These are phyloP conservation scores for Torulaspora globosa DNA, from an alignment of 1,139 yeast species.

Conservation along the genomic window DNA sequence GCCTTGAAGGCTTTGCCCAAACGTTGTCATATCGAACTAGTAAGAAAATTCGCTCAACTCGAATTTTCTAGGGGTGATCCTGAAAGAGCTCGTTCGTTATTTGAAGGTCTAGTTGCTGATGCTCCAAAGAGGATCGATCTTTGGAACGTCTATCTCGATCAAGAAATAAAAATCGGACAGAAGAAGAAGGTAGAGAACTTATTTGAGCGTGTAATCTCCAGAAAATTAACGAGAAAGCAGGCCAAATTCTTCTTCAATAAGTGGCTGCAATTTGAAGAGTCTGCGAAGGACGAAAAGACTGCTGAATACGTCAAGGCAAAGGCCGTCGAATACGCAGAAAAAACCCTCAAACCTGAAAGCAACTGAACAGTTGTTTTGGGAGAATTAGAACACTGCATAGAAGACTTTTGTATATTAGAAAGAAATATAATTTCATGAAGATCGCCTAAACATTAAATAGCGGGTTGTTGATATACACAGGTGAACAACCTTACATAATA, in stretches of 20 bases:
- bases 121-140: constrained; percentile 89
- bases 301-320: constrained; percentile 84
- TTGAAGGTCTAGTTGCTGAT: constrained; percentile 86
- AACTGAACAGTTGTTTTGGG: background rate
- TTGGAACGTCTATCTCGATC: constrained; percentile 94
- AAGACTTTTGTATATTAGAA: constrained; percentile 6
- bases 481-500: background rate
- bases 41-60: constrained; percentile 81
- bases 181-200: constrained; percentile 66
- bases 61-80: constrained; percentile 84
- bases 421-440: background rate
- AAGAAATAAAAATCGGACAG: constrained; percentile 67
- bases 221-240: constrained; percentile 79
- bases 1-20: constrained; percentile 72
- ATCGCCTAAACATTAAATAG: background rate
- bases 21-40: constrained; percentile 74
- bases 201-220: constrained; percentile 71
- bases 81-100: constrained; percentile 91
- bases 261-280: constrained; percentile 81
- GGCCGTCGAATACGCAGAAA: constrained; percentile 71
- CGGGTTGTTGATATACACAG: background rate
- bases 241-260: constrained; percentile 93
- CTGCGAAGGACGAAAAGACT: constrained; percentile 61
- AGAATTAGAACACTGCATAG: background rate
- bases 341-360: constrained; percentile 12